Conservation (phyloP, 495 filamentous ascomycete genomes). For the Trichoderma orchidacearum region DNA sequence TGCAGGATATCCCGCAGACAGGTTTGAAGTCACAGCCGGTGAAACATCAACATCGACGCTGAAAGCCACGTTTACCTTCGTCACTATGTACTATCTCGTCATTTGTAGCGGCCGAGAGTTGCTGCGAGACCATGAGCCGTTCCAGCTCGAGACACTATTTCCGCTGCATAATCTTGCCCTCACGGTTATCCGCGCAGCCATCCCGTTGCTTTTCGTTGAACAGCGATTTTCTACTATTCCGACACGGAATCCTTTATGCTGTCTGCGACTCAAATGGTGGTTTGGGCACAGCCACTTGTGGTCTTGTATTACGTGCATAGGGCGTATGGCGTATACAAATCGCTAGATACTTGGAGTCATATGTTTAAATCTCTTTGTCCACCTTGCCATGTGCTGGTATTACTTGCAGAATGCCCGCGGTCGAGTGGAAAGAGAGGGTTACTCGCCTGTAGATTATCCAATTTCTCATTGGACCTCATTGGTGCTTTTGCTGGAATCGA, state of each 20-base stretch:
- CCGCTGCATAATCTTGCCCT: slow-evolving; percentile 72
- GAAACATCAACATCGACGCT: slow-evolving; percentile 59
- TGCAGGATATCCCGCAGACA: slow-evolving; percentile 56
- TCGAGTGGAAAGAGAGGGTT: slow-evolving; percentile 90
- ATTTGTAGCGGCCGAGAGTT: slow-evolving; percentile 63
- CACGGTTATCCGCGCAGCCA: slow-evolving; percentile 50
- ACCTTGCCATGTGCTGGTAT: slow-evolving; percentile 38
- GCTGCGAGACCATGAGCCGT: slow-evolving; percentile 55
- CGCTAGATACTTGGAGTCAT: no score
- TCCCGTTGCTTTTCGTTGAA: slow-evolving; percentile 60
- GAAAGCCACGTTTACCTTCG: slow-evolving; percentile 45
- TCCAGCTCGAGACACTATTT: slow-evolving; percentile 56
- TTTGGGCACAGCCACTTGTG: slow-evolving; percentile 68
- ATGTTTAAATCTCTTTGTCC: slow-evolving; percentile 58
- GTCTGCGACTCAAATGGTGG: slow-evolving; percentile 60
- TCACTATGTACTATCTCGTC: slow-evolving; percentile 58
- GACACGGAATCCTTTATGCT: slow-evolving; percentile 54
- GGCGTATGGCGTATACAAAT: neutral
- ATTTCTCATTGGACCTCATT: slow-evolving; percentile 70
- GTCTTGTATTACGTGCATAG: slow-evolving; percentile 64
- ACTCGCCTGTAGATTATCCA: slow-evolving; percentile 75
- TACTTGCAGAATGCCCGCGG: slow-evolving; percentile 79
- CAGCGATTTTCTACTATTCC: slow-evolving; percentile 54
- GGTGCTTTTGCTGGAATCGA: slow-evolving; percentile 87
- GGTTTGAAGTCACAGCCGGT: slow-evolving; percentile 53